Evolutionary conservation across 169 alveolate genomes (phyloP), one percentile per base, ranked within the genome.

Genomic region (Plasmodium malariae): DNA sequence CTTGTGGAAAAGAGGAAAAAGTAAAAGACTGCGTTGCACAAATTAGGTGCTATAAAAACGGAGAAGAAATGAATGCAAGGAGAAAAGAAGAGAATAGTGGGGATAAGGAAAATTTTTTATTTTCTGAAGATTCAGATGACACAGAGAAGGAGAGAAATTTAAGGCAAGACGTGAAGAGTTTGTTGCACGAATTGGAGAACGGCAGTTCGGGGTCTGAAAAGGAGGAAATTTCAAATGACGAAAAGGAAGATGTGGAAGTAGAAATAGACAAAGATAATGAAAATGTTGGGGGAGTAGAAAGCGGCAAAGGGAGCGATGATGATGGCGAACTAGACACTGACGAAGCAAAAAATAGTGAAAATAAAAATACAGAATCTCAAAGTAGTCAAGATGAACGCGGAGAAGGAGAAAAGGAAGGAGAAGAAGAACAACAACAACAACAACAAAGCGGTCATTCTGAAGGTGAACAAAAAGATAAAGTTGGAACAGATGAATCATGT

Each of bases 121-220:
- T 74, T 57, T 74, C 88, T 0, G 88, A 74, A 12, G 88, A 74
- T 11, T 74, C 88, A 9, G 88, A 72, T 48, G 17, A 54, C 59
- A 69, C 19, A 32, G 48, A 24, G 88, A 74, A 19, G 73, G 19
- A 49, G 57, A 30, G 11, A 60, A 51, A 59, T 43, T 32, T 37
- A 24, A 7, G 30, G 74, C 21, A 36, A 28, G 32, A 21, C 5
- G 24, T 28, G 30, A 26, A 21, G 70, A 45, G 17, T 7, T 34
- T 68, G 54, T 3, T 68, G 49, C 17, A 43, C 17, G 43, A 68
- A 26, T 36, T 68, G 49, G 78, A 68, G 17, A n/a, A n/a, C 28
- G 26, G n/a, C 32, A 17, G 28, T 17, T 9, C 12, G 9, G 45
- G 49, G 14, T 17, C 34, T 6, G 40, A 54, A 55, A 36, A 74